These are phyloP conservation scores for Backusella morwellensis DNA, from an alignment of 192 early-diverging fungal species.

Conservation along the genomic window DNA sequence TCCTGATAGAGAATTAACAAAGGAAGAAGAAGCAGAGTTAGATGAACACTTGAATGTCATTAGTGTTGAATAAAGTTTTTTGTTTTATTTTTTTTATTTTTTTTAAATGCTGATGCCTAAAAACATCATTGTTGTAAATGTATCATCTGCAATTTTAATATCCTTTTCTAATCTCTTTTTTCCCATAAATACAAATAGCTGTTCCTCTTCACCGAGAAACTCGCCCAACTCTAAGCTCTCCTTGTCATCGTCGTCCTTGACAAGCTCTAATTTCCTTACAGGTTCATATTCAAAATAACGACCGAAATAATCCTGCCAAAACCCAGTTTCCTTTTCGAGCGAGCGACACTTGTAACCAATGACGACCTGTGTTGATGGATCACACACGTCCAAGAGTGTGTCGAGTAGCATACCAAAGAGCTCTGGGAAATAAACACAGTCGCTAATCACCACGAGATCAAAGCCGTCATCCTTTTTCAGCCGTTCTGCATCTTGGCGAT, in stretches of 20 bases:
- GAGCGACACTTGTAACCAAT: slow-evolving; percentile 54
- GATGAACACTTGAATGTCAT: slow-evolving; percentile 5
- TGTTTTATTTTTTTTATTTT: background rate
- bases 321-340: slow-evolving; percentile 44
- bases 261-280: slow-evolving; percentile 18
- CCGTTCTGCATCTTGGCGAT: slow-evolving; percentile 24
- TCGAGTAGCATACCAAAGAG: slow-evolving; percentile 38
- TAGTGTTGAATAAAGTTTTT: background rate
- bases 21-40: slow-evolving; percentile 13
- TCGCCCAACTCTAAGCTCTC: background rate
- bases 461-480: slow-evolving; percentile 21
- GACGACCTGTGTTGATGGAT: slow-evolving; percentile 34
- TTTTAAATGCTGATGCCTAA: background rate
- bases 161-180: slow-evolving; percentile 36
- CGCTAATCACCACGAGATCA: slow-evolving; percentile 47
- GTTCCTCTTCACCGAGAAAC: slow-evolving; percentile 42
- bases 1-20: background rate
- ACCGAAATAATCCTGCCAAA: slow-evolving; percentile 55
- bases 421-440: slow-evolving; percentile 54
- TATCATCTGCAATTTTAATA: slow-evolving; percentile 42
- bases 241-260: background rate
- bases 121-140: slow-evolving; percentile 44
- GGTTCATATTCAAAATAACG: slow-evolving; percentile 48
- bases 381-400: slow-evolving; percentile 40
- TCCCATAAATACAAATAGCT: slow-evolving; percentile 38